Conservation (phyloP, 306 rosid genomes). For the Castanopsis chinensis region DNA sequence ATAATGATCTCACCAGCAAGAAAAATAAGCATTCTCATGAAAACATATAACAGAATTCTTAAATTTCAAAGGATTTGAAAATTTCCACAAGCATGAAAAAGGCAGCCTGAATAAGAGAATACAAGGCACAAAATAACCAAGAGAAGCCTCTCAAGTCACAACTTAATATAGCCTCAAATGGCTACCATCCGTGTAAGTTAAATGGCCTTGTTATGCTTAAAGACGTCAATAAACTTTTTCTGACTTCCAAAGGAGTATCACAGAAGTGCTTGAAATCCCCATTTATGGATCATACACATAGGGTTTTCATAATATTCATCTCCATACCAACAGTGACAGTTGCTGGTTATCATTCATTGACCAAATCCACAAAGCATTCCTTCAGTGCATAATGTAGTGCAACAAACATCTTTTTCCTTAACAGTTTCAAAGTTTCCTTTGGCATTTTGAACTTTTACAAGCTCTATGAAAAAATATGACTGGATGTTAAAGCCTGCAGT, state of each 20-base stretch:
- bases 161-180: neutral
- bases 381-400: neutral
- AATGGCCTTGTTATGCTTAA: neutral
- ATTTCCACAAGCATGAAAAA: conserved; percentile 3
- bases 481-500: neutral
- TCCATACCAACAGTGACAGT: neutral
- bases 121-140: conserved; percentile 2
- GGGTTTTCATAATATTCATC: conserved; percentile 8
- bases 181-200: neutral
- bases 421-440: neutral
- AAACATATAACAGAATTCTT: conserved; percentile 2
- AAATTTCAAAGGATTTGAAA: conserved; percentile 1
- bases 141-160: conserved; percentile 1
- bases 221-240: conserved; percentile 1
- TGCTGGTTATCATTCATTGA: conserved; percentile 5
- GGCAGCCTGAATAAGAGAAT: neutral
- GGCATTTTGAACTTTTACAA: neutral
- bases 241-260: neutral
- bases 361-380: neutral
- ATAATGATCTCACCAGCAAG: conserved; percentile 1
- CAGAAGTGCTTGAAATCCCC: conserved; percentile 9
- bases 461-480: neutral
- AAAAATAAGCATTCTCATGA: neutral
- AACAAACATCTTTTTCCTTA: neutral
- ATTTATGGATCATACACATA: neutral